Evolutionary conservation across 441 rosid genomes (phyloP).

Genomic region (Erodium texanum): DNA sequence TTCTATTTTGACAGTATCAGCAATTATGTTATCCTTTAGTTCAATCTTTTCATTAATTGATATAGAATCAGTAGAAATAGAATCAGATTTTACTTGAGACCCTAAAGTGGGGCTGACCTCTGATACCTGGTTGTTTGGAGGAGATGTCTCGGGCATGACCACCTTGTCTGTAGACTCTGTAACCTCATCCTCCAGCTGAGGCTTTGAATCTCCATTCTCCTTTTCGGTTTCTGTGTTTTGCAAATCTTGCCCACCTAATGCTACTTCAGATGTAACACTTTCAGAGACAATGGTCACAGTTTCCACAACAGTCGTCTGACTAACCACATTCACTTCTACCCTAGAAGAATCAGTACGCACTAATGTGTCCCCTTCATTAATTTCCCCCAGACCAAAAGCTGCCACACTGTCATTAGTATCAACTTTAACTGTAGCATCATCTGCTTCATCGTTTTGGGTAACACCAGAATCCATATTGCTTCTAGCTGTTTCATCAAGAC

Average conservation of each 20-base stretch:
- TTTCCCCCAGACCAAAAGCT: too few relatives aligned
- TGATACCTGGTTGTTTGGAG: conserved; percentile 88
- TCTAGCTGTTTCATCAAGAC: conserved; percentile 22
- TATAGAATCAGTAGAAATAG: conserved; percentile 95
- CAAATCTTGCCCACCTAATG: conserved; percentile 26
- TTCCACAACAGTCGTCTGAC: conserved; percentile 16
- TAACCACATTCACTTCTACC: conserved; percentile 18
- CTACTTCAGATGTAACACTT: conserved; percentile 29
- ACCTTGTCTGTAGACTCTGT: conserved; percentile 38
- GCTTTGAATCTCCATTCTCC: conserved; percentile 11
- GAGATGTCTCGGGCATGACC: conserved; percentile 42
- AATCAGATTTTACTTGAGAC: conserved; percentile 97
- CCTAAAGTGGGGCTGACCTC: conserved; percentile 95
- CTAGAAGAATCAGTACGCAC: conserved; percentile 16
- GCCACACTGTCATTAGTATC: too few relatives aligned
- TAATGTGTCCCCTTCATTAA: neutral
- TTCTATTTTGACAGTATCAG: conserved; percentile 96
- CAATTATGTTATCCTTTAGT: conserved; percentile 88
- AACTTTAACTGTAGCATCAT: conserved; percentile 24
- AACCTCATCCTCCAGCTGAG: conserved; percentile 22
- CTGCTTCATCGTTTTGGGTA: conserved; percentile 24
- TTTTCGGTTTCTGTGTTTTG: conserved; percentile 27
- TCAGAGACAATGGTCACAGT: conserved; percentile 20
- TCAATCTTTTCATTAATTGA: conserved; percentile 93
- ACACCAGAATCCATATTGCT: conserved; percentile 13